Evolutionary conservation across 371 early-diverging fungal species (phyloP), one percentile per base, ranked within the genome.

Genomic region (Apophysomyces variabilis): DNA sequence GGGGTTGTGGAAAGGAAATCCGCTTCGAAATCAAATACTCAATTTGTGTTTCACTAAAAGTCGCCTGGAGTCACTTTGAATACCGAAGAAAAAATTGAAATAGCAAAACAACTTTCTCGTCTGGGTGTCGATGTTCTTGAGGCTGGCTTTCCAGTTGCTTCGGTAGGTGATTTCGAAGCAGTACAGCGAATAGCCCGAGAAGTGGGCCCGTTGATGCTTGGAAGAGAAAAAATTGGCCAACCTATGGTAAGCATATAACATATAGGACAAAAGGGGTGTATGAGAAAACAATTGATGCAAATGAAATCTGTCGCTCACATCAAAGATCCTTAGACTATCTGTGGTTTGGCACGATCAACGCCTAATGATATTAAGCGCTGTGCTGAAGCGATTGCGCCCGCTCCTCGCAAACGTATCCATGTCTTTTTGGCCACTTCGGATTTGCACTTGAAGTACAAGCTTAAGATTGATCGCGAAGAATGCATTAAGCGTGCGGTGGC

Each of bases 341-440:
- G 92, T 72, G 98, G 93, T 46, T 87, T 97, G 44, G 94, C 96
- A n/a, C 92, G 98, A 45, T 91, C 96, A 3, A 89, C 90, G 3
- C 85, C 86, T 7, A 83, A 84, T 39, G 98, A 98, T 73, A 97
- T 98, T 67, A 84, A 90, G 66, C 90, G 94, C 11, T 93, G 94
- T 58, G 93, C 88, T 69, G 96, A 96, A 41, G 98, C 98, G 11
- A 87, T 98, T 64, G 80, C 69, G 9, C 76, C 85, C 37, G 97
- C 98, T 3, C 96, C 95, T 35, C 77, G 76, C 12, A 90, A 91
- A 65, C 90, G 98, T 43, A 95, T 98, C 66, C 98, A 98, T 83
- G 90, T 90, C 36, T 96, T 97, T 82, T 86, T 98, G 66, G 98
- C 98, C 44, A 97, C 98, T 5, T 95, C 95, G 5, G 98, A 98